Evolutionary conservation across 2,329 filamentous ascomycete genomes (phyloP), one percentile per base, ranked within the genome.

Genomic region (Cyphellophora europaea): DNA sequence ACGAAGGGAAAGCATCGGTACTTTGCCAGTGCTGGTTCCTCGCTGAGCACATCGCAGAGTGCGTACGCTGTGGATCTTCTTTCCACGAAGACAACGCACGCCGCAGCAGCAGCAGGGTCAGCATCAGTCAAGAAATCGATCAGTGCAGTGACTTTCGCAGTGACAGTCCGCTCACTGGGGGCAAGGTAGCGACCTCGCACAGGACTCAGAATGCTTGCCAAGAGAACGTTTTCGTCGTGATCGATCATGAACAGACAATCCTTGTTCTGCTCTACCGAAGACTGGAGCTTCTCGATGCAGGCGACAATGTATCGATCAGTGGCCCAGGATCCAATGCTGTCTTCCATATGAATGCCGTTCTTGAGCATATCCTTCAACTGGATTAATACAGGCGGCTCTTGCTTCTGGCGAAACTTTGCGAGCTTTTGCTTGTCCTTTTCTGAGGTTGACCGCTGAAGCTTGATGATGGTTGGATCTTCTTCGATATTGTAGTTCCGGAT

Each of bases 241-340:
- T 25, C 21, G n/a, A 25, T 25, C 8, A 25, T n/a, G 21, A 25
- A 25, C n/a, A 25, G 21, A 25, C 21, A 25, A n/a, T 8, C 21
- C n/a, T 25, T n/a, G 8, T 25, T 8, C 21, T 25, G 21, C n/a
- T 8, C 21, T n/a, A n/a, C n/a, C 8, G 21, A 8, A 25, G 8
- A 8, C 8, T 25, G n/a, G 8, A 25, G 21, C n/a, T 25, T 8
- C 8, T n/a, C n/a, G 21, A 75, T 58, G 3, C 69, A 66, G 23
- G 61, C 61, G 33, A 57, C 56, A 15, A 87, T 71, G 50, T 78
- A 87, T 32, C 69, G 71, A 32, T 87, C 77, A 0, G 71, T 70
- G 1, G 79, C 79, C 79, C 80, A 88, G 2, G 63, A 45, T 0
- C 83, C 83, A 3, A 87, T 64, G 30, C 81, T 69, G 3, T 51